Evolutionary conservation across 495 filamentous ascomycete species (phyloP), one percentile per base, ranked within the genome.

Genomic region (Daldinia loculata): DNA sequence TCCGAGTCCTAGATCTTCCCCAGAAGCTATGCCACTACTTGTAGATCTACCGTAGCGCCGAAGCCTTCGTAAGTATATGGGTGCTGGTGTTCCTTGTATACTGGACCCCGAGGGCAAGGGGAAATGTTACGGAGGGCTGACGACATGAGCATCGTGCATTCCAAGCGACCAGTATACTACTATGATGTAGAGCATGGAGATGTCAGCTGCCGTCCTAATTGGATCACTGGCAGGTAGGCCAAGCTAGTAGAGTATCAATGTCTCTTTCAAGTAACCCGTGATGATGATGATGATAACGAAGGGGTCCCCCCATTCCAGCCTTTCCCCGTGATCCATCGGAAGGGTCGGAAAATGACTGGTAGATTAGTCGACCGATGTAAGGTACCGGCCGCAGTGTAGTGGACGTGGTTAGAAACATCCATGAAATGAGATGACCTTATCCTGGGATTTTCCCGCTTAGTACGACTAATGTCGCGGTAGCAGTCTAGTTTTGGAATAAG

Each of bases 341-440:
- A 59, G 67, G 67, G 71, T 67, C 67, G 67, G 67, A 64, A 74
- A 66, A 64, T 69, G 71, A 74, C 71, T 74, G 71, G 71, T 74
- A 70, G 66, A 63, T 61, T 74, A 67, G 36, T 74, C 67, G 67
- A 55, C 67, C 66, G 67, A 74, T 71, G 71, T 74, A 74, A 74
- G 71, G 71, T 74, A 74, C 71, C 71, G 71, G 63, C 63, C 63
- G 59, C 67, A 61, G 71, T 67, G 62, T 70, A 61, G 71, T 67
- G 62, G 71, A 63, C 59, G 61, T 62, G 17, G 67, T 61, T 67
- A 41, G 55, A 41, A 53, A 60, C 55, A 69, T 41, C 67, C 66
- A 59, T 71, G 55, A 61, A 66, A 70, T 61, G 36, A 69, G 48
- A 56, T 66, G 63, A 70, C 66, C 66, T 56, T 74, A 66, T 56